A percentile compares a stretch with the other conserved stretches of the same genome.
These are phyloP conservation scores for Hypomontagnella monticulosa DNA, from an alignment of 495 filamentous ascomycete species.

Conservation along the genomic window DNA sequence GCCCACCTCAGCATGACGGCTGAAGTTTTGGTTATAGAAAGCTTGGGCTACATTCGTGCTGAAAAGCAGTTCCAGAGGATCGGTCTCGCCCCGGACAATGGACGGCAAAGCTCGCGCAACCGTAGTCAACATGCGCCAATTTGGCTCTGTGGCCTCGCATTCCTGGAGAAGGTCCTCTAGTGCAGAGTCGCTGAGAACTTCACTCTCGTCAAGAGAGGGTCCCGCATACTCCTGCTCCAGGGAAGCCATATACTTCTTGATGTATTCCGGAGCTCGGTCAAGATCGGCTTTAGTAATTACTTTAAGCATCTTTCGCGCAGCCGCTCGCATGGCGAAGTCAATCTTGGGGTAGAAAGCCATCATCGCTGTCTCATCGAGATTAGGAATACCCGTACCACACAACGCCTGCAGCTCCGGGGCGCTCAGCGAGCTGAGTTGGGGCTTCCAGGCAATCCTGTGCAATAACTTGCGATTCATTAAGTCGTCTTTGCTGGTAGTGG, in stretches of 20 bases:
- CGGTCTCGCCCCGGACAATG: slow-evolving; percentile 54
- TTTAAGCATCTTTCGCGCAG: no score
- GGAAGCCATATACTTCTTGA: no score
- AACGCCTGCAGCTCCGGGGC: not conserved
- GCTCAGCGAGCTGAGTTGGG: not conserved
- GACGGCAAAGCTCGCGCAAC: slow-evolving; percentile 44
- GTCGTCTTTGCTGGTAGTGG: not conserved
- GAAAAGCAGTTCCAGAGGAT: slow-evolving; percentile 52
- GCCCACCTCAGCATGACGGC: slow-evolving; percentile 31
- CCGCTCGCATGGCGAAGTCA: no score
- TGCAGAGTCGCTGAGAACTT: slow-evolving; percentile 17
- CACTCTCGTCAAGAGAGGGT: no score
- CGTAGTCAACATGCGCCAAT: slow-evolving; percentile 42
- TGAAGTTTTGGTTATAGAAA: slow-evolving; percentile 43
- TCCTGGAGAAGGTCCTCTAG: slow-evolving; percentile 29
- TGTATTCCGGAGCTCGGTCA: no score
- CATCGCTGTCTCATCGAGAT: no score
- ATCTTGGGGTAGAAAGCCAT: no score
- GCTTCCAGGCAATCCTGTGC: slow-evolving; percentile 6
- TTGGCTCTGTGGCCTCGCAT: slow-evolving; percentile 29
- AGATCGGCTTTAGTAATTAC: no score
- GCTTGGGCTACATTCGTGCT: slow-evolving; percentile 31
- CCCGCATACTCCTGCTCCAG: no score
- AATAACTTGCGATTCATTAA: not conserved
- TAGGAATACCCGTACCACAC: no score